Evolutionary conservation across 768 basidiomycete species (phyloP), one percentile per base, ranked within the genome.

Genomic region (Trametes cingulata): DNA sequence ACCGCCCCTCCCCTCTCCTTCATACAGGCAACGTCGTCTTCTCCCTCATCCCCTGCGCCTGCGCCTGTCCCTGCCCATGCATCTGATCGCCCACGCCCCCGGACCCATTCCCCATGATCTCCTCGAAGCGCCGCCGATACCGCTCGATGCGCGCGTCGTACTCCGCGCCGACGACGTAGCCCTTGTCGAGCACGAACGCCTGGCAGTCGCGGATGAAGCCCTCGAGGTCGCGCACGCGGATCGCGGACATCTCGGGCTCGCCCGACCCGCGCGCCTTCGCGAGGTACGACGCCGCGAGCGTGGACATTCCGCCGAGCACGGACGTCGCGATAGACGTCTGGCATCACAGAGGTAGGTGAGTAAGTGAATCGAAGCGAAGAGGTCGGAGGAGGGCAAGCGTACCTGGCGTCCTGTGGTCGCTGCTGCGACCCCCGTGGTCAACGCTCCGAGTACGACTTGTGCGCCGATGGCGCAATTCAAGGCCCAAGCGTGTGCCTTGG

Each of bases 211-310:
- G 85, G 24, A 90, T 73, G 64, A 85, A 91, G 20, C 84, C 80
- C 22, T 88, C 85, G 1, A 91, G 76, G 58, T 86, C 85, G 61
- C 85, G 84, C 4, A 76, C 77, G 12, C 83, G 80, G 3, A 74
- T 69, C 29, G 78, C 75, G 0, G 86, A 87, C n/a, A 79, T 52
- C 61, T 90, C 86, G 1, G 90, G 90, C 64, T 91, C 89, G 37
- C 82, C 82, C 0, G 87, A 84, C 12, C 88, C 87, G 25, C 88
- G 82, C 24, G 82, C 78, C 13, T 85, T 83, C 3, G 89, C 90
- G 24, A 91, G 77, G 70, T 87, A 91, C 1, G 88, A 86, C 17
- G 89, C 88, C 14, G 86, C 80, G 19, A 90, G 20, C 0, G 89
- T 91, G 3, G 88, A 72, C 12, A 87, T 57, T n/a, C 84, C 88